Percentiles rank a stretch among this genome's conserved stretches.
These are phyloP conservation scores for Xylariaceae sp. DNA, from an alignment of 2,329 filamentous ascomycete genomes.

Conservation along the genomic window DNA sequence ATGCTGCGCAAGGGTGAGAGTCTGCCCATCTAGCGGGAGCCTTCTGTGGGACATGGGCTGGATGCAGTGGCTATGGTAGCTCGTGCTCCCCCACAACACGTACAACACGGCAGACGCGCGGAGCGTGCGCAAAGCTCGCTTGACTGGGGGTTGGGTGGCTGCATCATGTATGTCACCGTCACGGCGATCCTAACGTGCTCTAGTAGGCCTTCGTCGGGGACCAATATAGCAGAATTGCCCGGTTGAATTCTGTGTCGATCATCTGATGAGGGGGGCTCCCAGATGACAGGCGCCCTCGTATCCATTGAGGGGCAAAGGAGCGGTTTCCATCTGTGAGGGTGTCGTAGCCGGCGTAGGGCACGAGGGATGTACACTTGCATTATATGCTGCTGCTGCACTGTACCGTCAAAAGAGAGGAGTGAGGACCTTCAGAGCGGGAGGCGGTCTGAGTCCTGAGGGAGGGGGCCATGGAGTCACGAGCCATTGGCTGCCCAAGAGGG, in stretches of 20 bases:
- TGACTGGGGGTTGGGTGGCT: conserved; percentile 14
- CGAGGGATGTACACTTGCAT: conserved; percentile 10
- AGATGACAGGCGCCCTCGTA: conserved; percentile 15
- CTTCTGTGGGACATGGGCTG: conserved; percentile 10
- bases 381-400: conserved; percentile 10
- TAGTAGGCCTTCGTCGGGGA: conserved; percentile 5
- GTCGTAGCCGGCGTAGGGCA: conserved; percentile 10
- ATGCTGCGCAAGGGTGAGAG: conserved; percentile 14
- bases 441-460: neutral
- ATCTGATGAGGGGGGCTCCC: conserved; percentile 26
- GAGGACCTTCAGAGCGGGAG: neutral
- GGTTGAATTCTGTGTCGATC: conserved; percentile 28
- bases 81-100: conserved; percentile 7
- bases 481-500: neutral
- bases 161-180: conserved; percentile 15
- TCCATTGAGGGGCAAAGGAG: conserved; percentile 8
- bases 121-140: conserved; percentile 12
- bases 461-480: conserved; percentile 4
- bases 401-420: conserved; percentile 7
- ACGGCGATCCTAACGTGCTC: conserved; percentile 18
- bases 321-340: conserved; percentile 9
- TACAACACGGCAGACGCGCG: conserved; percentile 5
- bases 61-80: conserved; percentile 13
- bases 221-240: conserved; percentile 27
- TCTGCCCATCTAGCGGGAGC: conserved; percentile 6